Evolutionary conservation across 768 basidiomycete species (phyloP), one percentile per base, ranked within the genome.

Genomic region (Pisolithus sp.): DNA sequence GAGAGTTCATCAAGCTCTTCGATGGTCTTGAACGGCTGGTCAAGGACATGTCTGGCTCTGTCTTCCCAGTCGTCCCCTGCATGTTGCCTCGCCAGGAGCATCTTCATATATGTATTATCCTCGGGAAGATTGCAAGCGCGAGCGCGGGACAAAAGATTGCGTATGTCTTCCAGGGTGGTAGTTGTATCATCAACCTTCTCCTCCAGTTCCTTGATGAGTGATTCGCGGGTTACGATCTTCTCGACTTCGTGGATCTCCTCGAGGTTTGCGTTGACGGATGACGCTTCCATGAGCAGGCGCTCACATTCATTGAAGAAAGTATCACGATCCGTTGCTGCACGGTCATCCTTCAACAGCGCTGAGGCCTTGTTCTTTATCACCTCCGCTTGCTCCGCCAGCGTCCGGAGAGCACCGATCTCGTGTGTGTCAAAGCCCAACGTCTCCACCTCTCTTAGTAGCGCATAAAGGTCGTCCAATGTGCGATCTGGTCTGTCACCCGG

Each of bases 381-480:
- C 59, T 89, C 85, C 5, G 87, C 83, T 53, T 81, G 78, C 43
- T 76, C 68, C 7, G 78, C 81, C 37, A 89, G 69, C 15, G 60
- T 65, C 44, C 71, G 74, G 26, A 91, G 76, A 5, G 70, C 62
- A 12, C 63, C 69, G 26, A 92, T 85, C 67, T 96, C 93, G 5
- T 80, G 78, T 43, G 83, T 79, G 54, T 95, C 91, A 59, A 96
- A 96, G 0, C 91, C 90, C 13, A 96, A 78, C 8, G 68, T 73
- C 50, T 89, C 82, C 5, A 88, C 90, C 60, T 93, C 84, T 3
- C 70, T 62, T 15, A 96, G 69, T 10, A 94, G 71, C 2, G 73
- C 70, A 57, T 85, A 80, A 8, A 95, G 75, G 55, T 89, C 87
- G 28, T 80, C 79, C 24, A 92, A 67, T 39, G 80, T 77, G 39